Conservation (phyloP, 2,329 filamentous ascomycete genomes). For the Aspergillus felis region DNA sequence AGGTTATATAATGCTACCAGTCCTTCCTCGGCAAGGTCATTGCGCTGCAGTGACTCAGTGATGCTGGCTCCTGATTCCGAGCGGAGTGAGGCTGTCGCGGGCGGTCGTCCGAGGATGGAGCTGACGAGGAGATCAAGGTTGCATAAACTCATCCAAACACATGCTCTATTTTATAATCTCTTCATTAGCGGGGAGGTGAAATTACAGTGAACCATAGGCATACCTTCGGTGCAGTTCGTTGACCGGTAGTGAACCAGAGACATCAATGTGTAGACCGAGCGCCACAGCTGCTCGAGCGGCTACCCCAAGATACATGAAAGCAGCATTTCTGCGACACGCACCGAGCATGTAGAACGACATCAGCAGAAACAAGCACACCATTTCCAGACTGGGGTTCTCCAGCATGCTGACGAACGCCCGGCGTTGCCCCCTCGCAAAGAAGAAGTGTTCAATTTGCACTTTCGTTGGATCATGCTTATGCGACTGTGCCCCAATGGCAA, state of each 20-base stretch:
- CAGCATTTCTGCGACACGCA: slow-evolving; percentile 56
- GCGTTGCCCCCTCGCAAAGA: slow-evolving; percentile 49
- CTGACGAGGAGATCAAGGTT: slow-evolving; percentile 47
- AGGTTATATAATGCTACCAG: slow-evolving; percentile 43
- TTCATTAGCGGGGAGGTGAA: slow-evolving; percentile 1
- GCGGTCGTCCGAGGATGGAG: slow-evolving; percentile 47
- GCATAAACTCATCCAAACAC: slow-evolving; percentile 47
- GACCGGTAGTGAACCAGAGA: slow-evolving; percentile 7
- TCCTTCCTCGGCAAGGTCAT: slow-evolving; percentile 24
- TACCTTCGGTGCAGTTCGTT: slow-evolving; percentile 20
- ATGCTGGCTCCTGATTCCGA: slow-evolving; percentile 19
- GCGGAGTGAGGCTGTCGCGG: slow-evolving; percentile 26
- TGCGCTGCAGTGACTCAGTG: slow-evolving; percentile 17
- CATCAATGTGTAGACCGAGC: slow-evolving; percentile 49
- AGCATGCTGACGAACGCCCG: slow-evolving; percentile 50
- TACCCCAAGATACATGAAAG: slow-evolving; percentile 62
- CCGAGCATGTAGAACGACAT: slow-evolving; percentile 60
- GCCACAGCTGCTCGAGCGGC: slow-evolving; percentile 56
- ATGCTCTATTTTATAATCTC: slow-evolving; percentile 26
- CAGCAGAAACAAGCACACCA: slow-evolving; percentile 51
- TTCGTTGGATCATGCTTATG: slow-evolving; percentile 25
- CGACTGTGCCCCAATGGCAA: slow-evolving; percentile 54
- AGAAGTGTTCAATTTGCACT: slow-evolving; percentile 33
- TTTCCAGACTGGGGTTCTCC: slow-evolving; percentile 51
- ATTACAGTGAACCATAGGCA: slow-evolving; percentile 3